Base-by-base conservation (phyloP, 345 rosid species). In the Hibiscus tridactylites region DNA sequence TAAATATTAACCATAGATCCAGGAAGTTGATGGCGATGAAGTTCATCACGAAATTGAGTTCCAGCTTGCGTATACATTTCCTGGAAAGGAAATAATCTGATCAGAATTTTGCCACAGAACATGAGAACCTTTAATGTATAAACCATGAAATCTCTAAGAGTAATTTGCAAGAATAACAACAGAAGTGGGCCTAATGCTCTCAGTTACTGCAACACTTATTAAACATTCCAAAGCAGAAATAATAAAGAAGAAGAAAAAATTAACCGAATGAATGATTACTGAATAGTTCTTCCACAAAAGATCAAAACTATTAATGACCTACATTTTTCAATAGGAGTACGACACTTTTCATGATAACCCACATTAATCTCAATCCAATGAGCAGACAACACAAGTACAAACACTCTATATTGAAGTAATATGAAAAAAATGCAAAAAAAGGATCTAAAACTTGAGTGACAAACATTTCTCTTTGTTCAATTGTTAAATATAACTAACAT, bases 21-120 rank as follows among this genome's bases (percentile, higher is more conserved):
- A 65, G 99, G 96, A 83, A 96, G 92, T 75, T 89, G 80, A 80
- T 96, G 90, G 31, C 98, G 98, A 61, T 90, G 94, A 83, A 96
- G 98, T 84, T 96, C 99, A 73, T 96, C 99, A 19, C 96, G 96
- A 75, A 96, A 92, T 68, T 96, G 99, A 78, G 87, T 68, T 61
- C 99, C 99, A 12, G 88, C 92, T 73, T 91, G 97, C n/a, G 79
- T 74, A 65, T 96, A 92, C 99, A 96, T 96, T 75, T 92, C 99
- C 99, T 95, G 91, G 61, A 76, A 87, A 76, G 69, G n/a, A 79
- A 71, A 61, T 39, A 19, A 53, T 6, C 12, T 19, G 44, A 39
- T 53, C 26, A 73, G 69, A 62, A 19, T n/a, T 28, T 46, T 54
- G 9, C 37, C 15, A 19, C 57, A 17, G 37, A 24, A 24, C 46